A percentile compares a stretch with the other conserved stretches of the same genome.
phyloP scores from a whole-genome alignment of 2,329 filamentous ascomycete genomes.

The Malbranchea zuffiana region DNA sequence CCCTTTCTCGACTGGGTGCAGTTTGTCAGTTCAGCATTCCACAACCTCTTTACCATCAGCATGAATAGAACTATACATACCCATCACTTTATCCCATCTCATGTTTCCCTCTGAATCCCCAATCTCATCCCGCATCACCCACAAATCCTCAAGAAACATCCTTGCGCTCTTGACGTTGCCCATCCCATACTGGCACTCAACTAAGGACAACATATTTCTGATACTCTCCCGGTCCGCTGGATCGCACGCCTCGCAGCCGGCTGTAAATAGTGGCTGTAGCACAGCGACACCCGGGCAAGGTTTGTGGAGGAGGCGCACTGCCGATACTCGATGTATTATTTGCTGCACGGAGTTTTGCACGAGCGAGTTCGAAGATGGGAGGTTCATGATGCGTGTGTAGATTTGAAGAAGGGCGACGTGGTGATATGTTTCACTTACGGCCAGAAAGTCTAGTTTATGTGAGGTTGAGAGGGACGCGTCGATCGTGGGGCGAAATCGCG shows the following conservation, averaged over 20 bases:
- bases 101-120: constrained; percentile 13
- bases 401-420: constrained; percentile 16
- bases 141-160: constrained; percentile 52
- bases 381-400: constrained; percentile 13
- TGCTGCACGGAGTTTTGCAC: constrained; percentile 14
- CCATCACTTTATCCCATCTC: constrained; percentile 17
- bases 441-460: constrained; percentile 14
- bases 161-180: constrained; percentile 52
- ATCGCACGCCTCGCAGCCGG: constrained; percentile 48
- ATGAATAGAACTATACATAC: constrained; percentile 9
- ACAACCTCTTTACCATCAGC: not conserved
- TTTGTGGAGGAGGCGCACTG: constrained; percentile 14
- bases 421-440: constrained; percentile 15
- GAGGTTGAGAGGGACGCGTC: constrained; percentile 11
- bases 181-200: constrained; percentile 52
- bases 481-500: constrained; percentile 12
- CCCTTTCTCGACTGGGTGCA: constrained; percentile 14
- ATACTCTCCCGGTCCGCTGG: constrained; percentile 44
- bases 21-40: not conserved
- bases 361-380: constrained; percentile 14
- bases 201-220: constrained; percentile 41
- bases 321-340: constrained; percentile 13
- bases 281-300: constrained; percentile 50
- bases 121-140: constrained; percentile 26
- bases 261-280: constrained; percentile 55